These are phyloP conservation scores for Colletotrichum destructivum DNA, from an alignment of 2,329 filamentous ascomycete genomes.

Conservation along the genomic window DNA sequence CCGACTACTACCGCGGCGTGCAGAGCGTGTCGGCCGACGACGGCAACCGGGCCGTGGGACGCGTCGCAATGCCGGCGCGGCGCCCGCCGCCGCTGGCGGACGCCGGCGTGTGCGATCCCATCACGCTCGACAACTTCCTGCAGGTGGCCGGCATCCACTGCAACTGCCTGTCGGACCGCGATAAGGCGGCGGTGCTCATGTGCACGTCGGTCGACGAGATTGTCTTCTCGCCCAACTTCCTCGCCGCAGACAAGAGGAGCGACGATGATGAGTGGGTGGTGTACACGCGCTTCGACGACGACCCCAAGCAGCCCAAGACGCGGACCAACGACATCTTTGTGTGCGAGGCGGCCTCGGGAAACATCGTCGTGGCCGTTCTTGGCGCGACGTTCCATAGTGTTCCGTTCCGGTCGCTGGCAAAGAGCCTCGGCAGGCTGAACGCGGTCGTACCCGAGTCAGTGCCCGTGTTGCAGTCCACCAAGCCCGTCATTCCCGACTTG, in stretches of 20 bases:
- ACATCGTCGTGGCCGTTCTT: neutral
- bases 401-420: neutral
- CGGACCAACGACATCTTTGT: conserved; percentile 3
- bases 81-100: neutral
- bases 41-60: neutral
- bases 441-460: too few relatives aligned
- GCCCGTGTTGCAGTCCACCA: too few relatives aligned
- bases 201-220: neutral
- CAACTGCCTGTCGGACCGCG: conserved; percentile 43
- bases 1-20: neutral
- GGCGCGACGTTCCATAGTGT: neutral
- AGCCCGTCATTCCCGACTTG: too few relatives aligned
- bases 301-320: neutral
- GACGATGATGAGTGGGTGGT: neutral
- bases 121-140: conserved; percentile 28
- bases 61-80: neutral
- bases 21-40: neutral
- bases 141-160: conserved; percentile 39
- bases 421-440: neutral
- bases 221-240: neutral
- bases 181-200: neutral
- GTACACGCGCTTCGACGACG: neutral
- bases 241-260: neutral
- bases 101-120: conserved; percentile 4
- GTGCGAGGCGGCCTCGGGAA: neutral